Evolutionary conservation across 139 green algal genomes (phyloP).

Genomic region (Medakamo hakoo): DNA sequence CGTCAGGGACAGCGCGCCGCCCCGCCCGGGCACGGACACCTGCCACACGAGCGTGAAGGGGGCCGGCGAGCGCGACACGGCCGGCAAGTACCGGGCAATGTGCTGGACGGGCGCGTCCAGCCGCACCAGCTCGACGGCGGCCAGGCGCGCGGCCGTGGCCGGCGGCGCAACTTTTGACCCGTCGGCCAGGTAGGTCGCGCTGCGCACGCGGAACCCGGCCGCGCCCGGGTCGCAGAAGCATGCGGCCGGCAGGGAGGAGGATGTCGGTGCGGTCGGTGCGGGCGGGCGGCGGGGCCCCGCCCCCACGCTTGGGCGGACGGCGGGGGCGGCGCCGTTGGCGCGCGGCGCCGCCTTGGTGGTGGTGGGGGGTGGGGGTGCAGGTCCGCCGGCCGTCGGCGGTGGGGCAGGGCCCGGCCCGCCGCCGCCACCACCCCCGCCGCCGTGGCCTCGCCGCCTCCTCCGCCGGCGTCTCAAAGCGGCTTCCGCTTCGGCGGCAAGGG

Average conservation of each 20-base stretch:
- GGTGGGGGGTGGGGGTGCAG: not conserved
- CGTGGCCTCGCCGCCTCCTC: too few relatives aligned
- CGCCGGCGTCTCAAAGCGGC: too few relatives aligned
- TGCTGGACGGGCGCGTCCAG: conserved; percentile 13
- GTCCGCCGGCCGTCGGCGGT: not conserved
- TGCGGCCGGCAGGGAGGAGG: not conserved
- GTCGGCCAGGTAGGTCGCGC: conserved; percentile 3
- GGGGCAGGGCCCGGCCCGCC: too few relatives aligned
- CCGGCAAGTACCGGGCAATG: conserved; percentile 16
- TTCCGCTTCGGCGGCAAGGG: too few relatives aligned
- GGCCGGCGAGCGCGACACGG: conserved; percentile 11
- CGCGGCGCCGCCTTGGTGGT: not conserved
- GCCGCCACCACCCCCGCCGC: too few relatives aligned
- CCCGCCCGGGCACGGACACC: conserved; percentile 21
- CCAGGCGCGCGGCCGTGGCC: conserved; percentile 18
- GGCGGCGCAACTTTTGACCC: conserved; percentile 22
- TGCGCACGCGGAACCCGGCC: conserved; percentile 14
- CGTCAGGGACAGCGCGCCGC: conserved; percentile 8
- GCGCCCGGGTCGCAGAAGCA: conserved; percentile 6
- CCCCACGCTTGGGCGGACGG: too few relatives aligned
- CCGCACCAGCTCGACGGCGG: conserved; percentile 17
- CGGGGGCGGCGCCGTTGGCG: too few relatives aligned
- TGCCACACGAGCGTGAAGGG: conserved; percentile 28
- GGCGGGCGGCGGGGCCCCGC: too few relatives aligned
- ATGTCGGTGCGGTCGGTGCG: too few relatives aligned